phyloP scores from a whole-genome alignment of 2,329 filamentous ascomycete genomes.

The Chaetomiaceae sp. region DNA sequence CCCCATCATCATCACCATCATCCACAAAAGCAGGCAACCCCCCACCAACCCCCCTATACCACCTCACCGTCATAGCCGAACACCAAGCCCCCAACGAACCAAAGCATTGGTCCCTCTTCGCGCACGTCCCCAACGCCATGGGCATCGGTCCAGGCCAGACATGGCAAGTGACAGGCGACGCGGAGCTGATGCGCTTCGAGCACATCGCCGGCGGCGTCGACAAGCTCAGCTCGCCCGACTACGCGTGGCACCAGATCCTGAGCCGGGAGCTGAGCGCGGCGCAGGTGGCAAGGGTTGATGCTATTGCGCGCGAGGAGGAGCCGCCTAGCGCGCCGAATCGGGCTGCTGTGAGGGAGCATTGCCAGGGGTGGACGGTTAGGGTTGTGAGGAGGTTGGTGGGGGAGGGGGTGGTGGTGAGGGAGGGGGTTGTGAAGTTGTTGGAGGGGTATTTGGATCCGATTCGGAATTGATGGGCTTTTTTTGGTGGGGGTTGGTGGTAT shows the following conservation, averaged over 20 bases:
- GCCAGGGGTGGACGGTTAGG: constrained; percentile 7
- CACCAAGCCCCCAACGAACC: constrained; percentile 4
- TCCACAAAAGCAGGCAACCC: neutral
- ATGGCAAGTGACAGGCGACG: constrained; percentile 11
- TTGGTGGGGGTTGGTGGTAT: too few relatives aligned
- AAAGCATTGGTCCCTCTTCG: constrained; percentile 6
- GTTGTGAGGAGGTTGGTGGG: neutral
- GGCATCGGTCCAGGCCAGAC: neutral
- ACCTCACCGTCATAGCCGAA: neutral
- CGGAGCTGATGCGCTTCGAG: constrained; percentile 5
- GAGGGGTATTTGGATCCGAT: constrained; percentile 13
- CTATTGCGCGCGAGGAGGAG: neutral
- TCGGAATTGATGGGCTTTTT: neutral
- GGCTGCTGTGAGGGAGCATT: constrained; percentile 6
- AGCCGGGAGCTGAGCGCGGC: neutral
- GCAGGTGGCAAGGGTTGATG: neutral
- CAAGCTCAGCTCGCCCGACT: neutral
- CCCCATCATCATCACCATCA: too few relatives aligned
- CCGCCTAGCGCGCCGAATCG: constrained; percentile 6
- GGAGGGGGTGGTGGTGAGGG: neutral
- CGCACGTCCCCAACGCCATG: neutral
- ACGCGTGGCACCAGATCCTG: constrained; percentile 8
- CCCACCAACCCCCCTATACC: neutral
- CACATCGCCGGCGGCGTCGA: neutral
- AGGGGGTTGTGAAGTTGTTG: neutral